These are phyloP conservation scores for Ogataea hybrid DNA, from an alignment of 1,139 yeast species.

Conservation along the genomic window DNA sequence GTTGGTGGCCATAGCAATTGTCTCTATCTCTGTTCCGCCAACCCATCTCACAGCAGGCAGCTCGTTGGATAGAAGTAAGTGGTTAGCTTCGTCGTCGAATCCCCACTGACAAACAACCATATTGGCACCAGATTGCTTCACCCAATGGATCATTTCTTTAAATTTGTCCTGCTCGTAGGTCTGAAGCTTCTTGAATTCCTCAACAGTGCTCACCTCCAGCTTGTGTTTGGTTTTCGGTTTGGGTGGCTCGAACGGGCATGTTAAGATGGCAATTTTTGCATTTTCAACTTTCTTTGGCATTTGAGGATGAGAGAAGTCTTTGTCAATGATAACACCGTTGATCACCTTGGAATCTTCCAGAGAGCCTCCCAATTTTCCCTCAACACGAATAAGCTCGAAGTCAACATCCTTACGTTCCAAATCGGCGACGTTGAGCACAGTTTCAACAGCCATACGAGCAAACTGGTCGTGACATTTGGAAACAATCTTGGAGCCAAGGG, in stretches of 20 bases:
- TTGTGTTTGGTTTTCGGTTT: slow-evolving; percentile 98
- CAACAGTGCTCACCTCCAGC: slow-evolving; percentile 87
- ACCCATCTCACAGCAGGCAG: slow-evolving; percentile 99
- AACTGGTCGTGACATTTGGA: slow-evolving; percentile 91
- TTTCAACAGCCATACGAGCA: slow-evolving; percentile 97
- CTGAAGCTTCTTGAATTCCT: slow-evolving; percentile 88
- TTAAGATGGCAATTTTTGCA: slow-evolving; percentile 88
- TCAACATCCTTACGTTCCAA: slow-evolving; percentile 91
- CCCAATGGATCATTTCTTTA: slow-evolving; percentile 83
- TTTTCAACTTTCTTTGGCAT: slow-evolving; percentile 84
- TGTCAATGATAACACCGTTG: slow-evolving; percentile 89
- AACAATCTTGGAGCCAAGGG: slow-evolving; percentile 93
- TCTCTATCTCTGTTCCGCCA: slow-evolving; percentile 95
- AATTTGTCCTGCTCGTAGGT: slow-evolving; percentile 89
- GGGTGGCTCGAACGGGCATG: slow-evolving; percentile 99
- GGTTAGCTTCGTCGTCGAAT: slow-evolving; percentile 98
- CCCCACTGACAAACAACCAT: slow-evolving; percentile 99
- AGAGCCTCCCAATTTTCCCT: slow-evolving; percentile 94
- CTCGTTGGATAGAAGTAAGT: slow-evolving; percentile 79
- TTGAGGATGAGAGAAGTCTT: slow-evolving; percentile 97
- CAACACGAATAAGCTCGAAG: slow-evolving; percentile 92
- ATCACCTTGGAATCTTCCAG: slow-evolving; percentile 81
- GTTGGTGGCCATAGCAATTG: slow-evolving; percentile 94
- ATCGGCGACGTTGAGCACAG: slow-evolving; percentile 91
- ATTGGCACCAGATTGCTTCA: slow-evolving; percentile 91